Percentiles rank a stretch among this genome's conserved stretches.
Evolutionary conservation across 1,284 basidiomycete species (phyloP).

Genomic region (Cutaneotrichosporon cyanovorans): DNA sequence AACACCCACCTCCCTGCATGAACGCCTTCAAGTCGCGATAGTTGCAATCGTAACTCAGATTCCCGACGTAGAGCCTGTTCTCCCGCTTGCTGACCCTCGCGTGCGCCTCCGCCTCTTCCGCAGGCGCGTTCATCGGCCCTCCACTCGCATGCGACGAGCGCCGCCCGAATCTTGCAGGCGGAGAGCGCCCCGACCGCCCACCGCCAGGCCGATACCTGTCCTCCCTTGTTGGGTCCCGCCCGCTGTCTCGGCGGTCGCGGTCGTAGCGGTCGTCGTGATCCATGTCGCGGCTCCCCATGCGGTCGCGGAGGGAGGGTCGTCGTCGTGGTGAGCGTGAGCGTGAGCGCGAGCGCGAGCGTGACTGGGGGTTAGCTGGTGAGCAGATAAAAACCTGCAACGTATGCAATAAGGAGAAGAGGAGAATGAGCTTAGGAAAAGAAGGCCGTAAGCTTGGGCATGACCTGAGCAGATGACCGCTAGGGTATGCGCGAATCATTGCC

Average conservation of each 20-base stretch:
- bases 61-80: constrained; percentile 96
- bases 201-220: not conserved
- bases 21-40: constrained; percentile 97
- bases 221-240: not conserved
- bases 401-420: no score
- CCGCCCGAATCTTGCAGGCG: constrained; percentile 1
- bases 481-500: constrained; percentile 6
- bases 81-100: constrained; percentile 91
- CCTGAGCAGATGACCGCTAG: not conserved
- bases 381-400: no score
- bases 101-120: constrained; percentile 79
- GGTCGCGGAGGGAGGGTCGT: not conserved
- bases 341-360: not conserved
- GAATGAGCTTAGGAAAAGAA: no score
- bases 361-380: not conserved
- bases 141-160: constrained; percentile 50
- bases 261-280: constrained; percentile 1
- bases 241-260: constrained; percentile 8
- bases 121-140: constrained; percentile 82
- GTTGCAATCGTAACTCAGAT: constrained; percentile 94
- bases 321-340: not conserved
- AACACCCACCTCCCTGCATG: constrained; percentile 94
- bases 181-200: not conserved
- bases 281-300: not conserved
- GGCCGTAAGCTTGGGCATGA: no score